These are phyloP conservation scores for Alternaria longipes DNA, from an alignment of 2,329 filamentous ascomycete species.

Conservation along the genomic window DNA sequence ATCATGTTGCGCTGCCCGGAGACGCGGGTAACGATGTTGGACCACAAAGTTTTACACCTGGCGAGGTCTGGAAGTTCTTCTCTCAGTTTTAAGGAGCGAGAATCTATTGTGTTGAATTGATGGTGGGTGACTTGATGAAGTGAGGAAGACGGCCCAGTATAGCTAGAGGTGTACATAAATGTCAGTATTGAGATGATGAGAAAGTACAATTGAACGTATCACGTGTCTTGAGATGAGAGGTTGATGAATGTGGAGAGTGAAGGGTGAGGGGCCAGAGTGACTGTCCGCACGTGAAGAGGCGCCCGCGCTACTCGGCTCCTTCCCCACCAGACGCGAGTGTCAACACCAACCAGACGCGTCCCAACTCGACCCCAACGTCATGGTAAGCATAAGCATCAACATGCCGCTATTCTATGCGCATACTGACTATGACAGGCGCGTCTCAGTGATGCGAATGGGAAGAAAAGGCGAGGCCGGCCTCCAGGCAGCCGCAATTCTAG, in stretches of 20 bases:
- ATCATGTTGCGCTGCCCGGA: constrained; percentile 32
- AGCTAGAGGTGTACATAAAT: neutral
- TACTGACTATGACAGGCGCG: constrained; percentile 38
- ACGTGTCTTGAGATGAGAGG: neutral
- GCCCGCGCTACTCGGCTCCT: constrained; percentile 8
- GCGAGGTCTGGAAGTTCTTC: constrained; percentile 48
- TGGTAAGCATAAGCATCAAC: constrained; percentile 39
- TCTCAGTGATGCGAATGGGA: constrained; percentile 16
- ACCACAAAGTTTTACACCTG: constrained; percentile 32
- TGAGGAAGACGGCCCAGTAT: neutral
- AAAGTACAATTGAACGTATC: neutral
- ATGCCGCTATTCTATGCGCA: neutral
- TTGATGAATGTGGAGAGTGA: neutral
- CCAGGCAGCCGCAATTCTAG: constrained; percentile 34
- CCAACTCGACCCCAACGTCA: constrained; percentile 35
- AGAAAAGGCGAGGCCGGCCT: constrained; percentile 38
- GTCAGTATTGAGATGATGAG: neutral
- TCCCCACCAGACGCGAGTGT: constrained; percentile 18
- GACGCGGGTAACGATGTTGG: constrained; percentile 20
- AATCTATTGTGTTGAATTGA: neutral
- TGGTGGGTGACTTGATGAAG: neutral
- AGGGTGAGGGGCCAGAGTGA: neutral
- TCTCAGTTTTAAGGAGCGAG: constrained; percentile 22
- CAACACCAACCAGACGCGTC: constrained; percentile 26
- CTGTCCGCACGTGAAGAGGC: constrained; percentile 15